A percentile compares a stretch with the other conserved stretches of the same genome.
These are phyloP conservation scores for Venustampulla echinocandica DNA, from an alignment of 495 filamentous ascomycete species.

Conservation along the genomic window DNA sequence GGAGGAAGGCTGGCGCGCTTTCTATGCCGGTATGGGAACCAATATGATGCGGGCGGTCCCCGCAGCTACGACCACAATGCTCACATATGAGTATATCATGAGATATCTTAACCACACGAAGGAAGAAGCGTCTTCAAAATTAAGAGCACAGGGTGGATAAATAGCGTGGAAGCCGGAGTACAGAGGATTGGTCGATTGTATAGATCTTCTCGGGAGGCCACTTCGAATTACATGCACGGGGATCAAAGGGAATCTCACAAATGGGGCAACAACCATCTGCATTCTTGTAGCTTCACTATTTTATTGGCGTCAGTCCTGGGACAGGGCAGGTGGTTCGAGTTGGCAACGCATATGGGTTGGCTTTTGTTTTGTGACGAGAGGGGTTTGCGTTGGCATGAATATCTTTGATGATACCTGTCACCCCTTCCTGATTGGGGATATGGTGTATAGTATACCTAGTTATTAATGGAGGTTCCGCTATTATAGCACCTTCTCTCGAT, in stretches of 20 bases:
- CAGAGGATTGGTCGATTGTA: conserved; percentile 1
- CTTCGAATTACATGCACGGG: background rate
- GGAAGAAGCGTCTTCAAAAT: conserved; percentile 17
- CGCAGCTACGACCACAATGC: conserved; percentile 90
- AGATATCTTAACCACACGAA: conserved; percentile 34
- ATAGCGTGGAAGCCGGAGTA: background rate
- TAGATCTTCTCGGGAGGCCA: background rate
- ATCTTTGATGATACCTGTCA: conserved; percentile 1
- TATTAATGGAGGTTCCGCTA: conserved; percentile 1
- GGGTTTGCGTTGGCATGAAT: background rate
- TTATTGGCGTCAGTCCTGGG: background rate
- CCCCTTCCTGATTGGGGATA: background rate
- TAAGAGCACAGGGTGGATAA: conserved; percentile 3
- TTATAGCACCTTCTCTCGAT: background rate
- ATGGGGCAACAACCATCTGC: background rate
- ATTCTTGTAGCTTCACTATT: background rate
- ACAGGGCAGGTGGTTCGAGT: background rate
- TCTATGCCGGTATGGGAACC: conserved; percentile 96
- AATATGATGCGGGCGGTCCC: conserved; percentile 96
- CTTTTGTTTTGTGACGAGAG: background rate
- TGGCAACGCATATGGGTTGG: background rate
- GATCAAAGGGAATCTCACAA: background rate
- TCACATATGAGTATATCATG: conserved; percentile 89
- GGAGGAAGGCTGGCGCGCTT: conserved; percentile 94
- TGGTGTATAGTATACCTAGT: background rate